Base-by-base conservation (phyloP, 345 rosid genomes). In the Pistacia atlantica region DNA sequence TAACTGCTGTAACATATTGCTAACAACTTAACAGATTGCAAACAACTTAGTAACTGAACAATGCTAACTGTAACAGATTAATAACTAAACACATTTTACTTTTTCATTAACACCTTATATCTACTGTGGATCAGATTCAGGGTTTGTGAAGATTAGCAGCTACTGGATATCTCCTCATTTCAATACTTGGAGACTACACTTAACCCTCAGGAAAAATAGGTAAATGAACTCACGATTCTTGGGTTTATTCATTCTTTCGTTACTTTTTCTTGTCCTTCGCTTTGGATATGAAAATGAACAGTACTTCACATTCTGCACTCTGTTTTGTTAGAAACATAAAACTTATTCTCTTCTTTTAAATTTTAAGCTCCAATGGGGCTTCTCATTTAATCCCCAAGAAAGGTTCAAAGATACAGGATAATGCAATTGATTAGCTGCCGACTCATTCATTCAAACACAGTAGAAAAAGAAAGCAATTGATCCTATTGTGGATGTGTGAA, bases 401-500 rank as follows among this genome's bases (percentile, higher is more conserved):
- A 66, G 8, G 14, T n/a, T 45, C 14, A 64, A 1, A n/a, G 52
- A 6, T 54, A 42, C 6, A 7, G 46, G n/a, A 18, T 35, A 63
- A 61, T 31, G 38, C 69, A 22, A n/a, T n/a, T n/a, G 57, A 80
- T 80, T 85, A 85, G 76, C 84, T 85, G 86, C 88, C 81, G 84
- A 75, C 84, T 85, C 88, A 85, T 85, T 85, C 86, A 83, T 78
- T 83, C 86, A 82, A 80, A 79, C 84, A 5, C 84, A 64, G 65
- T 83, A 85, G 88, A 75, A 62, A 17, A 20, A 42, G 11, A 5
- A 7, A 54, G 22, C 8, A 58, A 28, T 8, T 3, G 48, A 69
- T 75, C 56, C 86, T 90, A 77, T 83, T 67, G 88, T 86, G 95
- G 71, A 82, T 92, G 97, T 82, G 85, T 94, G 98, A 94, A 94